A percentile compares a stretch with the other conserved stretches of the same genome.
These are phyloP conservation scores for Verruconis gallopava DNA, from an alignment of 2,329 filamentous ascomycete species.

Conservation along the genomic window DNA sequence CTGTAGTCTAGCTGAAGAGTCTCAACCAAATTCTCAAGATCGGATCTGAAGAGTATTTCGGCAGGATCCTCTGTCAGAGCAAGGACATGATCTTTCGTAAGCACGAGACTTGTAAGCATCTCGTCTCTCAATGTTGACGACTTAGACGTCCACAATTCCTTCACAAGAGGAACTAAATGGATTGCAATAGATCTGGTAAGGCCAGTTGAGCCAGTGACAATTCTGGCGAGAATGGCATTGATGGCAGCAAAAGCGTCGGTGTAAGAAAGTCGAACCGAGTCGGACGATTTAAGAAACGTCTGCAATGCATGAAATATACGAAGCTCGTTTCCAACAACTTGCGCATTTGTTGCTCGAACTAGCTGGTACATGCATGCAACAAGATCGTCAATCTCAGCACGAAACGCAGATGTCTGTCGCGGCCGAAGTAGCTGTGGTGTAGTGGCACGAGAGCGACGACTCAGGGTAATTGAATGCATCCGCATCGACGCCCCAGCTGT, in stretches of 20 bases:
- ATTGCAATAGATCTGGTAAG: conserved; percentile 48
- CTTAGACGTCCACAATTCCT: conserved; percentile 65
- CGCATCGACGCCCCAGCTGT: background rate
- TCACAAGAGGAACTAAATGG: conserved; percentile 56
- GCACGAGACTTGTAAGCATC: conserved; percentile 59
- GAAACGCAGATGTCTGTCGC: conserved; percentile 12
- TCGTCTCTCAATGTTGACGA: conserved; percentile 54
- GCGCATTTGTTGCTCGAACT: conserved; percentile 53
- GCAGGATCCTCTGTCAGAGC: conserved; percentile 21
- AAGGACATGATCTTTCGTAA: conserved; percentile 35
- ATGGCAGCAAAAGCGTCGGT: conserved; percentile 63
- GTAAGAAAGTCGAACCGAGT: conserved; percentile 50
- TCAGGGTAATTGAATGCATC: background rate
- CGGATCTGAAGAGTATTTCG: conserved; percentile 26
- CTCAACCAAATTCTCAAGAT: conserved; percentile 53
- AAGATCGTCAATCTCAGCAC: conserved; percentile 20
- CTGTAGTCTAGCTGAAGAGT: conserved; percentile 68
- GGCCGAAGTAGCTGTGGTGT: conserved; percentile 5
- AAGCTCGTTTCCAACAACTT: conserved; percentile 43
- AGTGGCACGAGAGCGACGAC: conserved; percentile 17
- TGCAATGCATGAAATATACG: conserved; percentile 44
- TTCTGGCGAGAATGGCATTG: conserved; percentile 54
- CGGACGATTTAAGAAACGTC: conserved; percentile 47
- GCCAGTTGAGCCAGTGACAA: conserved; percentile 53
- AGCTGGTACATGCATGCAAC: conserved; percentile 55